Percentiles rank a stretch among this genome's conserved stretches.
These are phyloP conservation scores for Pontederia paniculata DNA, from an alignment of 176 grass and related monocot genomes.

Conservation along the genomic window DNA sequence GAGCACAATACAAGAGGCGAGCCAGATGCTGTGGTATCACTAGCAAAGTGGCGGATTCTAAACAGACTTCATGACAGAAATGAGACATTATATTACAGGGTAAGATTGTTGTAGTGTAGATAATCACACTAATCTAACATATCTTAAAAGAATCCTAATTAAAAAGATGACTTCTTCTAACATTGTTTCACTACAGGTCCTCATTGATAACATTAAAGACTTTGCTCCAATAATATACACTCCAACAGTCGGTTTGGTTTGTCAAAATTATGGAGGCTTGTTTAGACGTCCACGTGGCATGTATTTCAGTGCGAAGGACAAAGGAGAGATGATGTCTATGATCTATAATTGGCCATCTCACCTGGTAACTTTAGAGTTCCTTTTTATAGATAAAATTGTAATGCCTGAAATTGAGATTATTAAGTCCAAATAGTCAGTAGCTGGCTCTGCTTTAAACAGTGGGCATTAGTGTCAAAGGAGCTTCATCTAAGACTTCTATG, in stretches of 20 bases:
- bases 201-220: conserved; percentile 98
- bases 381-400: background rate
- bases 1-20: conserved; percentile 79
- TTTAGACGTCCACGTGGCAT: conserved; percentile 89
- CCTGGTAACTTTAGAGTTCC: conserved; percentile 18
- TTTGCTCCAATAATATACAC: conserved; percentile 96
- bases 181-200: conserved; percentile 43
- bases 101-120: conserved; percentile 23
- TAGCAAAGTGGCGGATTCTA: conserved; percentile 98
- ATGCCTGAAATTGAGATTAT: background rate
- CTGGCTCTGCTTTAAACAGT: too few species aligned
- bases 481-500: too few species aligned
- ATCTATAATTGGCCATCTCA: conserved; percentile 95
- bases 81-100: conserved; percentile 94
- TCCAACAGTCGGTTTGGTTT: conserved; percentile 86
- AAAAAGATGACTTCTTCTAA: background rate
- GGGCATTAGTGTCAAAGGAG: too few species aligned
- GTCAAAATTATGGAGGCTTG: conserved; percentile 85
- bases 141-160: background rate
- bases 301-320: conserved; percentile 97
- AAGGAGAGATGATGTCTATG: conserved; percentile 99
- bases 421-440: too few species aligned
- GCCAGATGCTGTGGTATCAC: conserved; percentile 38
- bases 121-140: too few species aligned
- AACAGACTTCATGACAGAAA: conserved; percentile 95